phyloP scores from a whole-genome alignment of 2,329 filamentous ascomycete genomes.

The Chaetomium globosum region DNA sequence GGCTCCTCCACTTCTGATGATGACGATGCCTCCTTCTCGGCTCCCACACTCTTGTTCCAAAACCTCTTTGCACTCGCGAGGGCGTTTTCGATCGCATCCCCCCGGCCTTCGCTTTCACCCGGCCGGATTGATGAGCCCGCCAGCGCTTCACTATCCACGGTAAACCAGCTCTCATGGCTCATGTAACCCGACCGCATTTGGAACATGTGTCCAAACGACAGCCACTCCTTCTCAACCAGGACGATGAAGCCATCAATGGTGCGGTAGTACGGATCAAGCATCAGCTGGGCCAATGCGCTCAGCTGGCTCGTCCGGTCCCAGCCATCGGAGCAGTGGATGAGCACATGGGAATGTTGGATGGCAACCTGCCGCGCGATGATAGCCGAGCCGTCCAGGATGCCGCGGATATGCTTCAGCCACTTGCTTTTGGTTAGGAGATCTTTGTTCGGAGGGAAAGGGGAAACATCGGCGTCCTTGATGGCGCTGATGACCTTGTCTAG shows the following conservation, averaged over 20 bases:
- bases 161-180: conserved; percentile 92
- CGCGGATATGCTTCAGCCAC: conserved; percentile 88
- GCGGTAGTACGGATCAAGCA: conserved; percentile 92
- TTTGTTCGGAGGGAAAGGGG: conserved; percentile 76
- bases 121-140: conserved; percentile 65
- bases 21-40: conserved; percentile 48
- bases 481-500: conserved; percentile 85
- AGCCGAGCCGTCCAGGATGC: conserved; percentile 79
- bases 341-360: conserved; percentile 87
- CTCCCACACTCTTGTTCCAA: conserved; percentile 78
- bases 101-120: conserved; percentile 61
- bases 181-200: conserved; percentile 85
- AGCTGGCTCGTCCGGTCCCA: conserved; percentile 98
- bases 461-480: conserved; percentile 88
- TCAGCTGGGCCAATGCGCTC: conserved; percentile 86
- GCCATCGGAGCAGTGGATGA: conserved; percentile 97
- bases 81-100: conserved; percentile 83
- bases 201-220: conserved; percentile 98
- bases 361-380: conserved; percentile 86
- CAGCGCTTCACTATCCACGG: conserved; percentile 77
- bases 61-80: conserved; percentile 83
- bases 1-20: conserved; percentile 65
- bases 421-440: conserved; percentile 80
- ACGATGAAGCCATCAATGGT: conserved; percentile 94
- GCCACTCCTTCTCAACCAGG: conserved; percentile 94